Percentiles rank a stretch among this genome's conserved stretches.
phyloP scores from a whole-genome alignment of 148 eudicot species.

The Heliosperma pusillum region DNA sequence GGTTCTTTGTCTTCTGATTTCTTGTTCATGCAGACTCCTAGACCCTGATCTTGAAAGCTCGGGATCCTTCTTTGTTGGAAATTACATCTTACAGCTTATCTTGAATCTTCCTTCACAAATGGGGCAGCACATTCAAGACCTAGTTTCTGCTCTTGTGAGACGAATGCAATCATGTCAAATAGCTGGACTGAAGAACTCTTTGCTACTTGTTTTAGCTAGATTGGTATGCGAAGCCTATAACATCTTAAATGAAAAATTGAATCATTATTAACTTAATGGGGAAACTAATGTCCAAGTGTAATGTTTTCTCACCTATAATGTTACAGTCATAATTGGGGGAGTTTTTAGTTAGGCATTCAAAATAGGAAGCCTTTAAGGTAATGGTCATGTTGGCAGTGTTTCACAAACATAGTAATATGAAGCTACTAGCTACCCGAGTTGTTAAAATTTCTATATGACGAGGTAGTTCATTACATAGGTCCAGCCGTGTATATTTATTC shows the following conservation, averaged over 20 bases:
- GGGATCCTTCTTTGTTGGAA: conserved; percentile 93
- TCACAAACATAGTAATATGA: not conserved
- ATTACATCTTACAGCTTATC: conserved; percentile 83
- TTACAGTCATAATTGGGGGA: not conserved
- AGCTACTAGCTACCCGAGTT: not conserved
- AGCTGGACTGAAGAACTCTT: conserved; percentile 69
- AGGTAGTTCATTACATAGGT: not conserved
- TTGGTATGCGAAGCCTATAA: conserved; percentile 39
- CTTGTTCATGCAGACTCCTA: conserved; percentile 67
- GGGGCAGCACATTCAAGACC: conserved; percentile 80
- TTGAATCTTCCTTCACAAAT: conserved; percentile 91
- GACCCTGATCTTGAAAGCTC: conserved; percentile 92
- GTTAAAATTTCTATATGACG: not conserved
- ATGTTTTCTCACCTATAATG: not conserved
- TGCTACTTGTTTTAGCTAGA: conserved; percentile 84
- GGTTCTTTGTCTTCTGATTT: not conserved
- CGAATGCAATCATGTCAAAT: conserved; percentile 80
- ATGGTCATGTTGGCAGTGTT: not conserved
- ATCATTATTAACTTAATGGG: not conserved
- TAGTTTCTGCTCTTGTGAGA: conserved; percentile 81
- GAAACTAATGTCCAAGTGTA: not conserved
- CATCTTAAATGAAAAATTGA: not conserved
- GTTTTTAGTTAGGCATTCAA: not conserved
- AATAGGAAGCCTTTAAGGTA: not conserved
- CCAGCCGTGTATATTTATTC: not conserved